phyloP scores from a whole-genome alignment of 2,329 filamentous ascomycete species.

The Talaromyces amestolkiae region DNA sequence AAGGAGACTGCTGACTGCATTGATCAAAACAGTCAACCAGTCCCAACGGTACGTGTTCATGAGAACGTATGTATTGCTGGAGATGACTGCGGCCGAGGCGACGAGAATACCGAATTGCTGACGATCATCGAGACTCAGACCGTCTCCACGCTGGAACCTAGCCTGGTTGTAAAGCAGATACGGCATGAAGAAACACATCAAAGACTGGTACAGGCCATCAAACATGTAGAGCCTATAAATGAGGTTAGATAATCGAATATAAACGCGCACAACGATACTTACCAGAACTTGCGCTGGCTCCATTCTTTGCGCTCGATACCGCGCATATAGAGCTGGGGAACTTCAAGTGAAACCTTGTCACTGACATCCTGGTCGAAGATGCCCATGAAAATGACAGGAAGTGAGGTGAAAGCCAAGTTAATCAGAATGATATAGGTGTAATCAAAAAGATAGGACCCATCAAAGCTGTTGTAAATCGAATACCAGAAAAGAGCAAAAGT shows the following conservation, averaged over 20 bases:
- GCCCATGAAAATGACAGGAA: slow-evolving; percentile 93
- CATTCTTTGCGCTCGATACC: slow-evolving; percentile 96
- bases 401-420: slow-evolving; percentile 93
- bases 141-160: slow-evolving; percentile 67
- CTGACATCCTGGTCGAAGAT: slow-evolving; percentile 96
- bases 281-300: slow-evolving; percentile 97
- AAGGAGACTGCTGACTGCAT: slow-evolving; percentile 76
- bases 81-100: slow-evolving; percentile 76
- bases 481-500: slow-evolving; percentile 97
- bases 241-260: slow-evolving; percentile 7
- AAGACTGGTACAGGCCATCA: slow-evolving; percentile 91
- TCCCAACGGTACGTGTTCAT: slow-evolving; percentile 98
- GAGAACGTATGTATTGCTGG: slow-evolving; percentile 91
- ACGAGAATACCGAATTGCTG: slow-evolving; percentile 84
- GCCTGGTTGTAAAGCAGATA: slow-evolving; percentile 73
- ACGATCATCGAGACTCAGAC: slow-evolving; percentile 73
- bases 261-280: slow-evolving; percentile 36
- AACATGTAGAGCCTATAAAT: slow-evolving; percentile 77
- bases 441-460: slow-evolving; percentile 95
- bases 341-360: slow-evolving; percentile 87
- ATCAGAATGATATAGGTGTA: slow-evolving; percentile 97
- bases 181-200: slow-evolving; percentile 89
- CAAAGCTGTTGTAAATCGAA: slow-evolving; percentile 91
- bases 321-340: slow-evolving; percentile 90
- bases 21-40: slow-evolving; percentile 86